phyloP scores from a whole-genome alignment of 2,329 filamentous ascomycete genomes.

The Eutypa lata region DNA sequence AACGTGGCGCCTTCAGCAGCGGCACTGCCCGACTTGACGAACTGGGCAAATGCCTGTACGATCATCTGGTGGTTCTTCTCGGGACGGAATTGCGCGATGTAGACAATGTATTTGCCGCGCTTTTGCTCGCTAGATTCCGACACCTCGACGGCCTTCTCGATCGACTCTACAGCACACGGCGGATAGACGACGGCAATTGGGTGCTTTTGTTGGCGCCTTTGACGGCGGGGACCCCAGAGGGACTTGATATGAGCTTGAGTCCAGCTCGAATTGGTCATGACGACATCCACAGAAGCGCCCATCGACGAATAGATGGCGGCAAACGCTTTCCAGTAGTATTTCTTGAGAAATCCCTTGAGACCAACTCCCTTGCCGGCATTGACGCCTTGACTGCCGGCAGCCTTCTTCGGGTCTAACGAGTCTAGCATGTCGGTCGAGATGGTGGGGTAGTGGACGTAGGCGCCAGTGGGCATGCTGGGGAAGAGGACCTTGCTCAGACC shows the following conservation, averaged over 20 bases:
- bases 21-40: conserved; percentile 55
- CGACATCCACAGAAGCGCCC: conserved; percentile 80
- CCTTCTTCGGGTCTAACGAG: conserved; percentile 65
- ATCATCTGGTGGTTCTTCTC: conserved; percentile 95
- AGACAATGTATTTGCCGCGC: conserved; percentile 73
- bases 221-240: conserved; percentile 68
- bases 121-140: conserved; percentile 64
- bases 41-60: conserved; percentile 77
- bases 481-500: conserved; percentile 83
- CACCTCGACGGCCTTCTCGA: conserved; percentile 72
- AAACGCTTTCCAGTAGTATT: conserved; percentile 82
- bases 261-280: conserved; percentile 98
- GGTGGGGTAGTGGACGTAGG: conserved; percentile 97
- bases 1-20: conserved; percentile 61
- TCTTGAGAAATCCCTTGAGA: conserved; percentile 67
- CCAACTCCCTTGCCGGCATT: conserved; percentile 82
- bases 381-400: conserved; percentile 63
- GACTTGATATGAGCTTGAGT: conserved; percentile 78
- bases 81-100: conserved; percentile 95
- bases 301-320: conserved; percentile 78
- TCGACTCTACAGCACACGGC: conserved; percentile 83
- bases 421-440: conserved; percentile 97
- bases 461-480: conserved; percentile 73
- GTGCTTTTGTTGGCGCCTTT: conserved; percentile 38
- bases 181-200: conserved; percentile 81